Base-by-base conservation (phyloP, 163 green algal species). In the Chlamydomonas reinhardtii region DNA sequence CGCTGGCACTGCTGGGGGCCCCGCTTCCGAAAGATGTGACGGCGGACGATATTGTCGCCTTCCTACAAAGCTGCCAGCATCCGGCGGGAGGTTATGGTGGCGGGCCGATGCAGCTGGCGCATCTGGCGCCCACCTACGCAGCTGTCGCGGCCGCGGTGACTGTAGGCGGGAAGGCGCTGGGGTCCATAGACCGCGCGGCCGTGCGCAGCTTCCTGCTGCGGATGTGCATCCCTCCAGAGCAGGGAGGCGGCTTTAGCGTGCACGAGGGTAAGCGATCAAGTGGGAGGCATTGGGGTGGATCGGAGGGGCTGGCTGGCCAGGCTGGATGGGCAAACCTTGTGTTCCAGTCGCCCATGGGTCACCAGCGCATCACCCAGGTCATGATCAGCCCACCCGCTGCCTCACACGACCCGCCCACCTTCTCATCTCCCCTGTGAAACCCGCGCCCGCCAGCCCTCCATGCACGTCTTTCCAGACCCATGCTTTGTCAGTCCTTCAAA, bases 101-200 rank as follows among this genome's bases (percentile, higher is more conserved):
- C 24, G 96, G 98, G 0, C 98, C 97, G 12, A 84, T 90, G 72
- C 97, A 99, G 92, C 88, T 99, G 39, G 75, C 98, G 1, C 98
- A 99, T 90, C 86, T 99, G 74, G 98, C 98, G 12, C 94, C 98
- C n/a, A 98, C 96, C 0, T 98, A 98, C 82, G 94, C 94, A 8
- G 94, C 95, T 14, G 94, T 98, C 4, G 91, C 92, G 9, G 89
- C 95, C 4, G 88, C 97, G 71, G 87, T 98, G 27, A 97, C 94
- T 1, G 77, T 99, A 8, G 96, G 96, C 12, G 91, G 87, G 5
- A 87, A 91, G 8, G 95, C 95, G 14, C 91, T 97, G 9, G 74
- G n/a, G 24, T 83, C 88, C 5, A 86, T 99, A 0, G 88, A 99
- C 87, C 85, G 93, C 37, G 27, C 71, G 0, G 71, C 73, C 25